Percentiles rank a stretch among this genome's conserved stretches.
phyloP scores from a whole-genome alignment of 2,329 filamentous ascomycete species.

The Orbilia quercus region DNA sequence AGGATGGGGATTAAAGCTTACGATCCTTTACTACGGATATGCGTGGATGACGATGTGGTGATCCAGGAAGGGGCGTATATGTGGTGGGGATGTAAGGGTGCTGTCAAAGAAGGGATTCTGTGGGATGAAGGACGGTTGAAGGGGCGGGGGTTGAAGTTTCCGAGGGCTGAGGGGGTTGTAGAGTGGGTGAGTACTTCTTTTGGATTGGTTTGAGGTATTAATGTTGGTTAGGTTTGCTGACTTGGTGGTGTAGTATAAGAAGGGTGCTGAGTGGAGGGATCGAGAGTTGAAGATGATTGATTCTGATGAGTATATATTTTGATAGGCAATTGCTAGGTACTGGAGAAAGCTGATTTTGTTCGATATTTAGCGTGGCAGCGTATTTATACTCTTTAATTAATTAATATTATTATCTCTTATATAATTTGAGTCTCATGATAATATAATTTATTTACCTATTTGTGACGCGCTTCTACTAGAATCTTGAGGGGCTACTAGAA shows the following conservation, averaged over 20 bases:
- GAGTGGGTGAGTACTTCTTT: slow-evolving; percentile 9
- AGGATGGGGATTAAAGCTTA: slow-evolving; percentile 6
- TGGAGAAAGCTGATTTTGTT: too few species aligned
- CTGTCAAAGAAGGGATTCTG: slow-evolving; percentile 13
- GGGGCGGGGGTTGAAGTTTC: slow-evolving; percentile 10
- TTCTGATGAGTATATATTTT: slow-evolving; percentile 1
- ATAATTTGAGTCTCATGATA: too few species aligned
- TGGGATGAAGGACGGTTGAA: slow-evolving; percentile 27
- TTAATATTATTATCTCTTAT: too few species aligned
- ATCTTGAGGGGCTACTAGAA: too few species aligned
- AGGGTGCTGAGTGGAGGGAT: slow-evolving; percentile 27
- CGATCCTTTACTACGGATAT: slow-evolving; percentile 19
- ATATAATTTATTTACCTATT: too few species aligned
- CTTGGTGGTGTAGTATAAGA: slow-evolving; percentile 17
- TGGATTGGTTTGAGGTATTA: neutral
- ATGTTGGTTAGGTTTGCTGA: too few species aligned
- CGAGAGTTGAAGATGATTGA: slow-evolving; percentile 22
- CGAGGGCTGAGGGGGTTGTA: neutral
- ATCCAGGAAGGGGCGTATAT: neutral
- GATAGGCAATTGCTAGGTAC: too few species aligned
- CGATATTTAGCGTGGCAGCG: too few species aligned
- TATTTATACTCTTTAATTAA: too few species aligned
- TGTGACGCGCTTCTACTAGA: too few species aligned
- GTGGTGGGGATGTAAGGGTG: slow-evolving; percentile 18
- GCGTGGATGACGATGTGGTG: neutral